These are phyloP conservation scores for Suillus occidentalis DNA, from an alignment of 768 basidiomycete genomes.

Conservation along the genomic window DNA sequence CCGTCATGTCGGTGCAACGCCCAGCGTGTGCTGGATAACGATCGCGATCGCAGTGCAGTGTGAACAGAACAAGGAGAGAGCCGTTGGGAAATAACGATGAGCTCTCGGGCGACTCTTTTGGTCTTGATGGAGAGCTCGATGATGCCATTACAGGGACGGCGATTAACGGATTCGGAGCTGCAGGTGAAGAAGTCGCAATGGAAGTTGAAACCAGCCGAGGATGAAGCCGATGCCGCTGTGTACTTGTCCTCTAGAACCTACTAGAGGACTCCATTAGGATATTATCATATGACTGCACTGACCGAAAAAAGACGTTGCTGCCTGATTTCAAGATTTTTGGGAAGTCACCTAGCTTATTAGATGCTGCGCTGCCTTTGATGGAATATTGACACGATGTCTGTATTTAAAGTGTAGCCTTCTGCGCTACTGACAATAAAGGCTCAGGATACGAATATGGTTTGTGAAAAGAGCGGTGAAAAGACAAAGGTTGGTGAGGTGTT, in stretches of 20 bases:
- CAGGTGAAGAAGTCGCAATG: conserved; percentile 79
- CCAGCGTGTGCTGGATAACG: conserved; percentile 76
- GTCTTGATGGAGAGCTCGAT: conserved; percentile 83
- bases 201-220: conserved; percentile 75
- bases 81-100: conserved; percentile 23
- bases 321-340: conserved; percentile 39
- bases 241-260: conserved; percentile 87
- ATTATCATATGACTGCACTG: conserved; percentile 66
- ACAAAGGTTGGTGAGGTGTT: background rate
- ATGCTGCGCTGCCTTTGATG: conserved; percentile 42
- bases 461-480: background rate
- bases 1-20: conserved; percentile 58
- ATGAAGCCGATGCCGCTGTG: conserved; percentile 70
- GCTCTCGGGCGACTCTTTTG: conserved; percentile 52
- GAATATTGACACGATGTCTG: conserved; percentile 45
- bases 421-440: conserved; percentile 25
- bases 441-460: background rate
- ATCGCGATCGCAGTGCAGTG: conserved; percentile 89
- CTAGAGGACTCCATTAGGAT: too few species aligned
- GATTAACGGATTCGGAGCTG: conserved; percentile 87
- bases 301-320: conserved; percentile 7
- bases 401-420: conserved; percentile 34
- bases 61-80: conserved; percentile 75
- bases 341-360: conserved; percentile 46
- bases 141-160: conserved; percentile 81